A percentile compares a stretch with the other conserved stretches of the same genome.
phyloP scores from a whole-genome alignment of 805 yeast species.

The Cyberlindnera suaveolens region DNA sequence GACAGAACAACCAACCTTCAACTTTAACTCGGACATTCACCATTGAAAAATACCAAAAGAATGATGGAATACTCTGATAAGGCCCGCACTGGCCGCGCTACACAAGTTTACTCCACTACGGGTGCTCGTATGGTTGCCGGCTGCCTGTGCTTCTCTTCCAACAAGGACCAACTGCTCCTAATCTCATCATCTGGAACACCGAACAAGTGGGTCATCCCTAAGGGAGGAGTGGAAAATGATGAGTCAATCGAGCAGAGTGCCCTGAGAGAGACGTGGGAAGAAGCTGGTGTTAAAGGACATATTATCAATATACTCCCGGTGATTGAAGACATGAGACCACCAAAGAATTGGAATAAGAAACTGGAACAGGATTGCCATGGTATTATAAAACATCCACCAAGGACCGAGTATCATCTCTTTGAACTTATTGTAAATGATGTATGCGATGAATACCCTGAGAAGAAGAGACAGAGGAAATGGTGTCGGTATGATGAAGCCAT shows the following conservation, averaged over 20 bases:
- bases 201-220: conserved; percentile 83
- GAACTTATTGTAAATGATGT: conserved; percentile 62
- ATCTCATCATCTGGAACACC: conserved; percentile 66
- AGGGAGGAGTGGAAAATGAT: conserved; percentile 91
- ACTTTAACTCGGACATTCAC: too few relatives aligned
- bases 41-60: neutral
- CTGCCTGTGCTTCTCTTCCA: conserved; percentile 62
- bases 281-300: conserved; percentile 81
- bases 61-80: conserved; percentile 5
- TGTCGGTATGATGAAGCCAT: conserved; percentile 62
- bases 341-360: conserved; percentile 35
- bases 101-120: conserved; percentile 41
- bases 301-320: conserved; percentile 52
- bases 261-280: conserved; percentile 94
- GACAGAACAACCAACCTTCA: too few relatives aligned
- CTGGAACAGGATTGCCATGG: conserved; percentile 20
- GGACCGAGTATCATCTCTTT: conserved; percentile 83
- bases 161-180: conserved; percentile 62
- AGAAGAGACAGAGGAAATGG: conserved; percentile 66
- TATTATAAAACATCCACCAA: conserved; percentile 44
- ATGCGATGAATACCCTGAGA: conserved; percentile 73
- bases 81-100: conserved; percentile 15
- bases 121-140: conserved; percentile 94
- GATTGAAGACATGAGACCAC: conserved; percentile 55
- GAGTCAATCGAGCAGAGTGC: conserved; percentile 51